Evolutionary conservation across 2,329 filamentous ascomycete genomes (phyloP).

Genomic region (Cryphonectria naterciae): DNA sequence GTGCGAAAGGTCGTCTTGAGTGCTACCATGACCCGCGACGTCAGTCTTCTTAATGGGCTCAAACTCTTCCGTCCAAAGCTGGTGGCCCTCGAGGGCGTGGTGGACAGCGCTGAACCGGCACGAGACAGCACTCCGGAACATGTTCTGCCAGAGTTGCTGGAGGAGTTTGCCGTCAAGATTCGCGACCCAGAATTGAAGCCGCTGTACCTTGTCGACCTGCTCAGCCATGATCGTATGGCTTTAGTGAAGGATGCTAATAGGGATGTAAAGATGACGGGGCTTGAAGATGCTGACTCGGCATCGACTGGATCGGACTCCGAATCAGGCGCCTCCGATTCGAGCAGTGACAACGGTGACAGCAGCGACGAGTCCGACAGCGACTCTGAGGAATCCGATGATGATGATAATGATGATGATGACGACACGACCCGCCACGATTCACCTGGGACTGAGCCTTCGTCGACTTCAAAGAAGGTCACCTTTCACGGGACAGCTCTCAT

Average conservation of each 20-base stretch:
- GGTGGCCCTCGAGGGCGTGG: constrained; percentile 69
- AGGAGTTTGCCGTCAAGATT: constrained; percentile 70
- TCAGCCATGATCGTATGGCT: constrained; percentile 60
- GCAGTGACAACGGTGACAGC: constrained; percentile 16
- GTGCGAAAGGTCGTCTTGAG: constrained; percentile 85
- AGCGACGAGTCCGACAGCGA: constrained; percentile 32
- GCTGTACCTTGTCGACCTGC: constrained; percentile 78
- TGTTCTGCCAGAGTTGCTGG: constrained; percentile 63
- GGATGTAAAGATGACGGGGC: constrained; percentile 43
- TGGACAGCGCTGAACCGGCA: constrained; percentile 39
- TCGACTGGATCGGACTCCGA: constrained; percentile 40
- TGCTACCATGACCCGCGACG: constrained; percentile 87
- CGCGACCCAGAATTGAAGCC: constrained; percentile 75
- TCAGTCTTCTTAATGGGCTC: constrained; percentile 77
- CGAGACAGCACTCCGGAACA: constrained; percentile 48
- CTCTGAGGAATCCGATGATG: constrained; percentile 32
- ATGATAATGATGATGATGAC: constrained; percentile 30
- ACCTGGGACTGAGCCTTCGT: not conserved
- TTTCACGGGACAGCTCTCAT: constrained; percentile 65
- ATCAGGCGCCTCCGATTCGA: constrained; percentile 39
- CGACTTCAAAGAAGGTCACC: constrained; percentile 13
- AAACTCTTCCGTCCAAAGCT: constrained; percentile 75
- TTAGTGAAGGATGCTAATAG: constrained; percentile 34
- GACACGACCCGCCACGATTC: constrained; percentile 15
- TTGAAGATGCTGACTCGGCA: constrained; percentile 38